phyloP scores from a whole-genome alignment of 2,329 filamentous ascomycete genomes.

The Aureobasidium melanogenum region DNA sequence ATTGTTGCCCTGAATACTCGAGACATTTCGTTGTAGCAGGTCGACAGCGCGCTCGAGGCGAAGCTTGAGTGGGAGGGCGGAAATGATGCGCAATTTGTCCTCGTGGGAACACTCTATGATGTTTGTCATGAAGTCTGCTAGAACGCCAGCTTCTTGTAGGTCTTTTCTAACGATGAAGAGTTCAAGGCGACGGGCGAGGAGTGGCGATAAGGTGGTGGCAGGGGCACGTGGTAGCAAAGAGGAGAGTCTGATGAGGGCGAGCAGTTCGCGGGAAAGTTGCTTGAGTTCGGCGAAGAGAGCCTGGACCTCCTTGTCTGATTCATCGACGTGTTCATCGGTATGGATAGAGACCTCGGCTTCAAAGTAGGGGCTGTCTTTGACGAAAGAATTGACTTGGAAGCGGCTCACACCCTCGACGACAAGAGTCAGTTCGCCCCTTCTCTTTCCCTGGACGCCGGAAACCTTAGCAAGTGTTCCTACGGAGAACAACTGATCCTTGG shows the following conservation, averaged over 20 bases:
- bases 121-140: constrained; percentile 97
- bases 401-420: constrained; percentile 79
- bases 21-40: constrained; percentile 72
- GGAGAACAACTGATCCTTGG: constrained; percentile 60
- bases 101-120: constrained; percentile 79
- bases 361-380: constrained; percentile 74
- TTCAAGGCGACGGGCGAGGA: constrained; percentile 80
- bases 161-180: constrained; percentile 79
- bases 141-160: constrained; percentile 67
- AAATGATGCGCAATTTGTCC: constrained; percentile 80
- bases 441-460: constrained; percentile 39
- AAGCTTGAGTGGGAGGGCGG: constrained; percentile 69
- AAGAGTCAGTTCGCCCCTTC: constrained; percentile 58
- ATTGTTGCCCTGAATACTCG: constrained; percentile 75
- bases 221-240: constrained; percentile 69
- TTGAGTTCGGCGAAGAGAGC: constrained; percentile 74
- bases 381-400: constrained; percentile 64
- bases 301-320: constrained; percentile 54
- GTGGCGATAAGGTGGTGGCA: constrained; percentile 61
- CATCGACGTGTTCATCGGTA: constrained; percentile 46
- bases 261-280: constrained; percentile 73
- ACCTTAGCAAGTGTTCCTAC: constrained; percentile 63
- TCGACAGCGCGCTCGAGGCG: constrained; percentile 76
- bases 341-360: constrained; percentile 69
- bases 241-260: constrained; percentile 74